Evolutionary conservation across 257 asterid genomes (phyloP).

Genomic region (Petunia axillaris): DNA sequence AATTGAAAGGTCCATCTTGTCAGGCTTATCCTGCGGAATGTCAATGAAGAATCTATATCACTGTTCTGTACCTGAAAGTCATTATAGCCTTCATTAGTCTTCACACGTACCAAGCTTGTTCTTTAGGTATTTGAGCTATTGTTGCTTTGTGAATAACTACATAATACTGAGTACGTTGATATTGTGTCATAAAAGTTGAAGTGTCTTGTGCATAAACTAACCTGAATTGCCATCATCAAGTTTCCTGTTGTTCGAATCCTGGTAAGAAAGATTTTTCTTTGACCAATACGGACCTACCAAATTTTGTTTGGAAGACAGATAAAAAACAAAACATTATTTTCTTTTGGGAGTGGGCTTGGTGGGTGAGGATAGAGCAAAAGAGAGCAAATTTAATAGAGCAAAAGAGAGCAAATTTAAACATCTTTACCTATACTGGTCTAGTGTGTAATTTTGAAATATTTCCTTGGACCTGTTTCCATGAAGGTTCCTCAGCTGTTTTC

Average conservation of each 20-base stretch:
- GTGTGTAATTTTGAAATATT: conserved; percentile 15
- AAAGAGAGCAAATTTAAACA: neutral
- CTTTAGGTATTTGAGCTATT: neutral
- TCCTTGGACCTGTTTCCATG: neutral
- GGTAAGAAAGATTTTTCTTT: neutral
- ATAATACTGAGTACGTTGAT: neutral
- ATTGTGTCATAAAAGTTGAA: neutral
- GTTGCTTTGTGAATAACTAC: conserved; percentile 16
- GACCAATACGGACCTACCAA: neutral
- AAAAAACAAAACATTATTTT: neutral
- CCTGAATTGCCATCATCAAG: neutral
- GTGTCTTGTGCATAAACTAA: neutral
- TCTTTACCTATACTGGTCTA: neutral
- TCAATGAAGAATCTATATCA: conserved; percentile 1
- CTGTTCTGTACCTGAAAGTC: conserved; percentile 7
- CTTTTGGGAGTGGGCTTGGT: neutral
- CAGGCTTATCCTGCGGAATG: conserved; percentile 1
- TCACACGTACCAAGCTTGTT: neutral
- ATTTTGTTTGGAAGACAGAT: neutral
- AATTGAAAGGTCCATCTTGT: neutral
- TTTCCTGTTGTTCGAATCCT: neutral
- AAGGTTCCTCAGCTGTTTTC: conserved; percentile 1
- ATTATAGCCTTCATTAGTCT: neutral
- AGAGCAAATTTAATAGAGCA: neutral
- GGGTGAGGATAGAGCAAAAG: neutral